Conservation (phyloP, 2,329 filamentous ascomycete genomes). For the Thielaviopsis euricoi region DNA sequence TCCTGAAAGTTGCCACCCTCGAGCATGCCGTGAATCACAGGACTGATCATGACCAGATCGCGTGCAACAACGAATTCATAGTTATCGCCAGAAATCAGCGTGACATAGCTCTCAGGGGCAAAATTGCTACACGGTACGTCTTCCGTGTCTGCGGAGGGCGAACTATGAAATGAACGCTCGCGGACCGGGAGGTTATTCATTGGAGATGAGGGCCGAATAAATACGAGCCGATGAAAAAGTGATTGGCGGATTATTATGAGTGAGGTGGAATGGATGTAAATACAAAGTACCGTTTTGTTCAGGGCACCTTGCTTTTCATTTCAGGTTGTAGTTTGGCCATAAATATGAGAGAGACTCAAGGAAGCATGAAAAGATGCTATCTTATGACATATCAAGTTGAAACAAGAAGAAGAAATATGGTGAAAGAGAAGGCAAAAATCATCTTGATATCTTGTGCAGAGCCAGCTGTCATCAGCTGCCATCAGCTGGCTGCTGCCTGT, state of each 20-base stretch:
- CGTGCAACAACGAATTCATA: slow-evolving; percentile 63
- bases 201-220: too few relatives aligned
- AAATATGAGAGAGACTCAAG: background rate
- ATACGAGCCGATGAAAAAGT: too few relatives aligned
- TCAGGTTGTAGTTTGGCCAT: background rate
- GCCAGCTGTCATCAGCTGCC: background rate
- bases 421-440: background rate
- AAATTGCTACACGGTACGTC: background rate
- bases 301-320: background rate
- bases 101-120: slow-evolving; percentile 49
- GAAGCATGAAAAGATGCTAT: background rate
- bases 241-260: background rate
- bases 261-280: background rate
- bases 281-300: background rate
- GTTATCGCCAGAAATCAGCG: slow-evolving; percentile 57
- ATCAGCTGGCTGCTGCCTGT: background rate
- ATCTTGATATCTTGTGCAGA: background rate
- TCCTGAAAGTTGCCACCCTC: slow-evolving; percentile 38
- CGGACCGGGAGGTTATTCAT: too few relatives aligned
- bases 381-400: background rate
- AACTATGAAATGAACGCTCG: too few relatives aligned
- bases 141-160: too few relatives aligned
- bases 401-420: background rate
- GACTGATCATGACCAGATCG: slow-evolving; percentile 52
- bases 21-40: slow-evolving; percentile 59